Conservation (phyloP, 768 basidiomycete species). For the Lentinula sp. region DNA sequence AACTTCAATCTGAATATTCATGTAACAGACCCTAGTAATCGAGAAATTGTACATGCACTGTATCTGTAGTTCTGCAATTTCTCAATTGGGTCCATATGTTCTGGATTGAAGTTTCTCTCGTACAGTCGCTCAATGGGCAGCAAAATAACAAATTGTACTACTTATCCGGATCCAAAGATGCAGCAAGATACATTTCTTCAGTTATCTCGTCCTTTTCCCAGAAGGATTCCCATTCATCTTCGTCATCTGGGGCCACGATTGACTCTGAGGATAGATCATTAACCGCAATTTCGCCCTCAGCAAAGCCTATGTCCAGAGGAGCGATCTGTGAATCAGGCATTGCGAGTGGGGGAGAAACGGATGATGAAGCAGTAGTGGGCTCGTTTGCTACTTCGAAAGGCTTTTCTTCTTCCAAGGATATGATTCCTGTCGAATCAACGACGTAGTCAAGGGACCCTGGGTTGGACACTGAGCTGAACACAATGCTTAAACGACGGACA, state of each 20-base stretch:
- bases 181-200: slow-evolving; percentile 24
- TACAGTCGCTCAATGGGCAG: no score
- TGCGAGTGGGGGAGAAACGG: neutral
- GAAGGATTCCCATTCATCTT: slow-evolving; percentile 44
- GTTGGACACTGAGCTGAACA: slow-evolving; percentile 65
- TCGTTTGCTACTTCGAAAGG: neutral
- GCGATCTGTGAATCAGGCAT: slow-evolving; percentile 16
- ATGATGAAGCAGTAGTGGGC: slow-evolving; percentile 8
- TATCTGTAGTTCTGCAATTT: no score
- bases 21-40: no score
- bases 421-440: slow-evolving; percentile 57
- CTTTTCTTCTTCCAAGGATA: slow-evolving; percentile 16
- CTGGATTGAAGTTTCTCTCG: no score
- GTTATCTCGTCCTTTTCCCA: slow-evolving; percentile 37
- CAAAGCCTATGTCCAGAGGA: slow-evolving; percentile 29
- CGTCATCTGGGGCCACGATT: slow-evolving; percentile 4
- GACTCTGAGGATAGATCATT: slow-evolving; percentile 16
- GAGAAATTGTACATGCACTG: no score
- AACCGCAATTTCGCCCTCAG: slow-evolving; percentile 17
- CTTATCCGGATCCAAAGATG: neutral
- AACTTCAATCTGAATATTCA: no score
- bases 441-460: slow-evolving; percentile 71
- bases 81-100: no score
- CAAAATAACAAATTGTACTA: neutral
- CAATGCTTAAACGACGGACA: slow-evolving; percentile 66